A percentile compares a stretch with the other conserved stretches of the same genome.
phyloP scores from a whole-genome alignment of 164 flowering plant genomes.

The Nymphaea thermarum region DNA sequence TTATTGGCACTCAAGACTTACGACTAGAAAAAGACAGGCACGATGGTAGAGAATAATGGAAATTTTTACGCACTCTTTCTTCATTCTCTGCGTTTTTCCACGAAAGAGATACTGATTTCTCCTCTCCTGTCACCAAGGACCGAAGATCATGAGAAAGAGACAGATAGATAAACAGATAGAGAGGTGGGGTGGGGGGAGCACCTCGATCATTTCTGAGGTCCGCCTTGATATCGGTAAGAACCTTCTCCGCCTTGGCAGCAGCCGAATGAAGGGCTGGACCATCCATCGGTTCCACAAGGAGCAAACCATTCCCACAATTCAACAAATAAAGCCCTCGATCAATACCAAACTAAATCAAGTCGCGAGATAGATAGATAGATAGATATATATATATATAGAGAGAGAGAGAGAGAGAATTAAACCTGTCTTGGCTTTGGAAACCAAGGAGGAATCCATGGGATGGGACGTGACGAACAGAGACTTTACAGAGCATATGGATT shows the following conservation, averaged over 20 bases:
- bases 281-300: background rate
- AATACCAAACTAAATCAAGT: background rate
- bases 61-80: background rate
- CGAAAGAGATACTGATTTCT: background rate
- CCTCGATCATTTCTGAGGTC: constrained; percentile 45
- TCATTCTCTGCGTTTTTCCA: background rate
- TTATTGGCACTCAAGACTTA: too few relatives aligned
- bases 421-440: constrained; percentile 61
- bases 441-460: constrained; percentile 37
- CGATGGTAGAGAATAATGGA: background rate
- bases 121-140: background rate
- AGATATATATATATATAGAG: background rate
- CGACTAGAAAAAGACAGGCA: too few relatives aligned
- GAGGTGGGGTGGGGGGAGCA: background rate
- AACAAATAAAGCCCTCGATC: background rate
- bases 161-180: background rate
- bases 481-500: too few relatives aligned
- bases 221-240: constrained; percentile 55
- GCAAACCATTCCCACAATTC: background rate
- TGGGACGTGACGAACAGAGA: background rate
- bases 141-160: background rate
- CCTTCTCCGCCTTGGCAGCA: constrained; percentile 86
- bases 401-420: background rate
- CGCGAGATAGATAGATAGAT: background rate
- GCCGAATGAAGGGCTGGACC: constrained; percentile 72